These are phyloP conservation scores for Herpetospermum pedunculosum DNA, from an alignment of 306 rosid species.

Conservation along the genomic window DNA sequence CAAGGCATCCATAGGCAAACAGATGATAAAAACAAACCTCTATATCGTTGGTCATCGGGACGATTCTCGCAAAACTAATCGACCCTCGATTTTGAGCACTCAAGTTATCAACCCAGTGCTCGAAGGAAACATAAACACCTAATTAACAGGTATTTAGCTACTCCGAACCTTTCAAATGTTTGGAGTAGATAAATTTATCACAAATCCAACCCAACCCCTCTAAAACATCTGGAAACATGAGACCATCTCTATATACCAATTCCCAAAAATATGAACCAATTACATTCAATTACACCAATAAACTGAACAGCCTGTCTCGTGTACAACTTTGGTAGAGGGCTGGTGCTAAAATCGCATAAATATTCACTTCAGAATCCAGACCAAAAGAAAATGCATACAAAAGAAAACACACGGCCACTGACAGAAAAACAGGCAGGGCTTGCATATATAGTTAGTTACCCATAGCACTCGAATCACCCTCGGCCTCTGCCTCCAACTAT, in stretches of 20 bases:
- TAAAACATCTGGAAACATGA: not conserved
- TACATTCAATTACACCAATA: not conserved
- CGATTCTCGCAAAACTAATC: too few relatives aligned
- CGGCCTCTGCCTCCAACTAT: slow-evolving; percentile 6
- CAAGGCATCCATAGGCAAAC: too few relatives aligned
- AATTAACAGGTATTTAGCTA: too few relatives aligned
- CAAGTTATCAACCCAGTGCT: too few relatives aligned
- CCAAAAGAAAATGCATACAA: not conserved
- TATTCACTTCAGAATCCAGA: not conserved
- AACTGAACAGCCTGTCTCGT: not conserved
- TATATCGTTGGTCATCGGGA: too few relatives aligned
- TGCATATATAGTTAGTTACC: not conserved
- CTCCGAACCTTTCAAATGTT: not conserved
- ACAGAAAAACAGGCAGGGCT: not conserved
- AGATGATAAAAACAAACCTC: too few relatives aligned
- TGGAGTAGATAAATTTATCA: not conserved
- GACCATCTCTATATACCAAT: not conserved
- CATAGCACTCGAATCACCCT: not conserved
- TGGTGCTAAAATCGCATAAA: not conserved
- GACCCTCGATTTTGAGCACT: too few relatives aligned
- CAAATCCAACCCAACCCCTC: not conserved
- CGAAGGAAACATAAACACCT: too few relatives aligned
- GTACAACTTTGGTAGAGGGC: not conserved
- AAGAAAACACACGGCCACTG: not conserved
- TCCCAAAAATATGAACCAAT: not conserved